Evolutionary conservation across 73 alveolate species (phyloP), one percentile per base, ranked within the genome.

Genomic region (Uronychia setigera): DNA sequence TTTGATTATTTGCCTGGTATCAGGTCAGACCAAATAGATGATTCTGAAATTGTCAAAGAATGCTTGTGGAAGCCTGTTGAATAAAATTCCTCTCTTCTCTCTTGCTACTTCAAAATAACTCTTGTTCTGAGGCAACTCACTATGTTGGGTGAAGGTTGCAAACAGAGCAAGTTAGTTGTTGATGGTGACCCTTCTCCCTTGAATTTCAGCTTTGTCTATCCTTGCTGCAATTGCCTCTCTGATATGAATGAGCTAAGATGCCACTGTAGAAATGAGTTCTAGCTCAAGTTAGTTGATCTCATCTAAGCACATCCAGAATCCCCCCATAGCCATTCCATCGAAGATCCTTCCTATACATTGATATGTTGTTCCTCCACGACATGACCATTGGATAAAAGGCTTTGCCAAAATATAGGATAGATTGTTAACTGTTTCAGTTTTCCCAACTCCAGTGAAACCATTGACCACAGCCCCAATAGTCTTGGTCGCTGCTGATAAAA

Each of bases 381-480:
- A 94, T 30, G 90, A 85, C 91, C 94, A 94, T 25, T 91, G 88
- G 67, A 94, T 80, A 27, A 94, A 93, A 58, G 92, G 94, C 82
- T 91, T 94, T n/a, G 95, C 98, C 82, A 94, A 30, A 14, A 90
- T 92, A 76, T 92, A 84, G 75, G 96, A 90, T 80, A 94, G 88
- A 81, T 85, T 89, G 88, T 94, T 92, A 31, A 94, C 88, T 78
- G 98, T 94, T 78, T 94, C 98, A 26, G 98, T 94, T 94, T 94
- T 94, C 9, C 98, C 98, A 34, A 93, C 92, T 75, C 98, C 96
- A 59, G 91, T 89, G 1, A 90, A 88, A n/a, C 98, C 98, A 85
- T 87, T 90, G 32, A 94, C 84, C 0, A 92, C 32, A 0, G 96
- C 95, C 13, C 98, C 98, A 34, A 93, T 80, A 29, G 57, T 77